Conservation (phyloP, 495 filamentous ascomycete species). For the Jackrogersella minutella region DNA sequence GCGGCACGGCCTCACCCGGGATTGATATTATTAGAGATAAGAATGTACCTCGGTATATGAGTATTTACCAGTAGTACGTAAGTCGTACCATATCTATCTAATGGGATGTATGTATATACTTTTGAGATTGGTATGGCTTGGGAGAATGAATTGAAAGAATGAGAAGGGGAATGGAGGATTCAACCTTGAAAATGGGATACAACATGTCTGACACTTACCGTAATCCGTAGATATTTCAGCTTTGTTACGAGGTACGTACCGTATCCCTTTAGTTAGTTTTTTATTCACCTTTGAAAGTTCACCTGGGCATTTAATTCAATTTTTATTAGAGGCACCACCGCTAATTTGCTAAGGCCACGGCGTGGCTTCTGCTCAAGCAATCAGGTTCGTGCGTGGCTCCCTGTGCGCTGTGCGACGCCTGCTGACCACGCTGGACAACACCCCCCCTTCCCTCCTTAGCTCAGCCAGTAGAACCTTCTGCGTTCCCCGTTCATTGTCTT, state of each 20-base stretch:
- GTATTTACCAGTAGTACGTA: too few species aligned
- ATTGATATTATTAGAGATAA: constrained; percentile 6
- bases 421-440: constrained; percentile 33
- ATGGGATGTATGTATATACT: neutral
- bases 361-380: constrained; percentile 21
- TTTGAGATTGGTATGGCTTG: constrained; percentile 9
- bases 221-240: too few species aligned
- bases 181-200: too few species aligned
- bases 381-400: constrained; percentile 28
- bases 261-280: neutral
- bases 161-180: neutral
- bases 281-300: neutral
- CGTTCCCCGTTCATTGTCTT: constrained; percentile 20
- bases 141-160: neutral
- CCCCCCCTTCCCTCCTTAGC: constrained; percentile 2
- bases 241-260: constrained; percentile 14
- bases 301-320: too few species aligned
- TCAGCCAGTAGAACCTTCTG: constrained; percentile 28
- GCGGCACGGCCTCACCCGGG: constrained; percentile 5
- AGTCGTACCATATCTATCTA: too few species aligned
- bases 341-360: constrained; percentile 28
- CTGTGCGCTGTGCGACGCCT: constrained; percentile 37
- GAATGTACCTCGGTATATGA: neutral
- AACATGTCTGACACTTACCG: too few species aligned
- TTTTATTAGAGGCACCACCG: constrained; percentile 34